Conservation (phyloP, 257 asterid genomes). For the Penstemon barbatus region DNA sequence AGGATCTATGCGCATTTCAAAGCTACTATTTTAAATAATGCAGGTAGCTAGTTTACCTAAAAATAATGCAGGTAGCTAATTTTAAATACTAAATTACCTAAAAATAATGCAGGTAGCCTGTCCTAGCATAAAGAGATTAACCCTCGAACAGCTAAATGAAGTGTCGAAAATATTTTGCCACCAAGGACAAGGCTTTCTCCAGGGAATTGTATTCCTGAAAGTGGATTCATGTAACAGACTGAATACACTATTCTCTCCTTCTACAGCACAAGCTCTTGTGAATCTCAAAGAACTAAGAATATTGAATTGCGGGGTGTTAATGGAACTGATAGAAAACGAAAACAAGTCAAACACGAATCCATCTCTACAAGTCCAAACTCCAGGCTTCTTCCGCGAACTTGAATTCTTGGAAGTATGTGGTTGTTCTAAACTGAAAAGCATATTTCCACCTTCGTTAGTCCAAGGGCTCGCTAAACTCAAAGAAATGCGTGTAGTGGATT, state of each 20-base stretch:
- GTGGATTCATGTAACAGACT: constrained; percentile 11
- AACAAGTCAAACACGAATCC: neutral
- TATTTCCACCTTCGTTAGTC: constrained; percentile 14
- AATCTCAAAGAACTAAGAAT: constrained; percentile 20
- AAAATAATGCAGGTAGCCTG: too few species aligned
- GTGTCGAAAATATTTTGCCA: constrained; percentile 12
- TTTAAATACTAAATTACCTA: too few species aligned
- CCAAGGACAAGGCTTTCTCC: constrained; percentile 3
- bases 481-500: constrained; percentile 3
- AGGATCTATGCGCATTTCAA: neutral
- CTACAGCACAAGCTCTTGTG: neutral
- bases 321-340: neutral
- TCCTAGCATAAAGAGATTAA: too few species aligned
- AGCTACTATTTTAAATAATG: too few species aligned
- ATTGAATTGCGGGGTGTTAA: constrained; percentile 4
- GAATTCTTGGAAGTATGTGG: constrained; percentile 15
- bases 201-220: constrained; percentile 11
- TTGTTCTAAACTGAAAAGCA: neutral
- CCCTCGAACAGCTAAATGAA: neutral
- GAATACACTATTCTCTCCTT: constrained; percentile 11
- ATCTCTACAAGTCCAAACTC: neutral
- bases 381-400: constrained; percentile 16
- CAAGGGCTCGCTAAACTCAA: constrained; percentile 12
- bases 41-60: too few species aligned
- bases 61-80: too few species aligned